Percentiles rank a stretch among this genome's conserved stretches.
Evolutionary conservation across 352 stramenopile species (phyloP).

Genomic region (Phytophthora melonis): DNA sequence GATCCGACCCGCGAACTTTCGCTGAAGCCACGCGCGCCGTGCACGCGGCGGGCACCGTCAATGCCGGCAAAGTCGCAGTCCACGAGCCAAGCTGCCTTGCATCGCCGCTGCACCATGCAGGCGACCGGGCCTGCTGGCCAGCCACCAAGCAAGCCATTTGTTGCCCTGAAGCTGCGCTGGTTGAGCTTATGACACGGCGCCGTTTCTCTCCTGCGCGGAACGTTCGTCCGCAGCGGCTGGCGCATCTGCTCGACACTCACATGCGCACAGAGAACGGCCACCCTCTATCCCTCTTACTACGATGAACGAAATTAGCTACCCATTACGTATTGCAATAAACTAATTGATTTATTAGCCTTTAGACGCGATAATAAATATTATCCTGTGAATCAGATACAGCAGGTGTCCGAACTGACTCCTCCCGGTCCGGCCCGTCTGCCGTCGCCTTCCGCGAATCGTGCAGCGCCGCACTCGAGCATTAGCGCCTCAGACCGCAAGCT

Average conservation of each 20-base stretch:
- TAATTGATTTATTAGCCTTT: background rate
- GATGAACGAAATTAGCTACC: background rate
- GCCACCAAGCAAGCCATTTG: background rate
- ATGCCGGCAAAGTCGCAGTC: no score
- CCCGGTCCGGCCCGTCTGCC: background rate
- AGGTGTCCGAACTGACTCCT: conserved; percentile 24
- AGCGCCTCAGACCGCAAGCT: conserved; percentile 17
- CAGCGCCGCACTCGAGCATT: conserved; percentile 26
- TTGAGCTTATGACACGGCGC: conserved; percentile 12
- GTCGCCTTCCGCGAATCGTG: conserved; percentile 30
- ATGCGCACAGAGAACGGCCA: background rate
- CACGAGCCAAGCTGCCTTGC: no score
- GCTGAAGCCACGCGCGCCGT: conserved; percentile 14
- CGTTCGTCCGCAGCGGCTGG: conserved; percentile 1
- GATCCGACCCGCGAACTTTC: conserved; percentile 7
- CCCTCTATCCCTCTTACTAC: background rate
- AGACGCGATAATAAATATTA: background rate
- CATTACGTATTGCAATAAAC: no score
- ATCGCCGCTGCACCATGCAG: no score
- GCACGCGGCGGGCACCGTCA: background rate
- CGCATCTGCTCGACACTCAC: conserved; percentile 6
- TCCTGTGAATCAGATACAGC: background rate
- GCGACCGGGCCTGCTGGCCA: background rate
- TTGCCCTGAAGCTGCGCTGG: conserved; percentile 5
- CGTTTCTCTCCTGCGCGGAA: conserved; percentile 19